Conservation (phyloP, 257 asterid genomes). For the Plantago major region DNA sequence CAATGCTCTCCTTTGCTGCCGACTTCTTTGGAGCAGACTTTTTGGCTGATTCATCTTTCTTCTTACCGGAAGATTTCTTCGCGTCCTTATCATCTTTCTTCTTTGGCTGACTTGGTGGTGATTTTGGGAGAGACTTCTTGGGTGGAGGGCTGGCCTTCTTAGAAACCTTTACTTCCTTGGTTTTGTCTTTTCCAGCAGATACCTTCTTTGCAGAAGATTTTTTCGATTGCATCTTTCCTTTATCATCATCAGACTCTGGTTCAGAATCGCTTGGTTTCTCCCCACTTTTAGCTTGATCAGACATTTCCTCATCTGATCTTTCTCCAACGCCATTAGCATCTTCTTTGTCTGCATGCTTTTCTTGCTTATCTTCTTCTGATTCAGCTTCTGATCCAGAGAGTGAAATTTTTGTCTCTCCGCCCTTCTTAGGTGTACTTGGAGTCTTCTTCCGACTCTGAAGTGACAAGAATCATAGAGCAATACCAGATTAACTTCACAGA, state of each 20-base stretch:
- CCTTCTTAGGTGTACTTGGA: slow-evolving; percentile 6
- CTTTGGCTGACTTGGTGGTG: slow-evolving; percentile 43
- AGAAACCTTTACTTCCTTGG: slow-evolving; percentile 41
- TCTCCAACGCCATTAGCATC: slow-evolving; percentile 47
- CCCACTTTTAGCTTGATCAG: slow-evolving; percentile 60
- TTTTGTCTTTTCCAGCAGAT: slow-evolving; percentile 41
- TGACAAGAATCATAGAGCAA: not conserved
- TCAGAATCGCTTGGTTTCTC: slow-evolving; percentile 50
- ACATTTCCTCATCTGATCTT: slow-evolving; percentile 61
- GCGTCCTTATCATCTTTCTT: slow-evolving; percentile 36
- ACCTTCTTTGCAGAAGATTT: slow-evolving; percentile 52
- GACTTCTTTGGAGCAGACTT: slow-evolving; percentile 52
- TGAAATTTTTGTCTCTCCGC: slow-evolving; percentile 29
- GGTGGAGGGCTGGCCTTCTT: slow-evolving; percentile 46
- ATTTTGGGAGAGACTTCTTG: slow-evolving; percentile 49
- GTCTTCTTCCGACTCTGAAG: slow-evolving; percentile 18
- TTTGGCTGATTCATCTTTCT: slow-evolving; percentile 47
- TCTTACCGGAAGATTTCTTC: slow-evolving; percentile 49
- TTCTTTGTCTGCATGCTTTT: slow-evolving; percentile 34
- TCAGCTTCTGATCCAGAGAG: slow-evolving; percentile 57
- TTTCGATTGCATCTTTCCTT: slow-evolving; percentile 34
- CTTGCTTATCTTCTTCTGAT: slow-evolving; percentile 47
- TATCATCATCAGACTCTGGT: slow-evolving; percentile 43
- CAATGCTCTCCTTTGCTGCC: slow-evolving; percentile 46
- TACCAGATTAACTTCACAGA: no score